Evolutionary conservation across 2,329 filamentous ascomycete genomes (phyloP), one percentile per base, ranked within the genome.

Genomic region (Colletotrichum sp.): DNA sequence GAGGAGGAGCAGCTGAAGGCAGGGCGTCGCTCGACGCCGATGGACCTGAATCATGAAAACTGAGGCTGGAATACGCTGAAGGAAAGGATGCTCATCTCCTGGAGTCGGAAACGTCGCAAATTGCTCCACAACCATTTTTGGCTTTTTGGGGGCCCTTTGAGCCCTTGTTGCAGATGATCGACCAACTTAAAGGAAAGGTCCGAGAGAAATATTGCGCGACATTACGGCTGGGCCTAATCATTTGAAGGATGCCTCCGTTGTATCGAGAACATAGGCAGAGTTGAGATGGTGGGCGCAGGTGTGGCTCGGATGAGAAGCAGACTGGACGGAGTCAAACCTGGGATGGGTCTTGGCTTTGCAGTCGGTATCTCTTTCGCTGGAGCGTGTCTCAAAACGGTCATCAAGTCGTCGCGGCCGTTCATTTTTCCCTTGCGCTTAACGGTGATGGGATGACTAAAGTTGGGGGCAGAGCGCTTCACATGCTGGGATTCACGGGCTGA

Each of bases 221-320:
- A 18, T 18, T 21, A 26, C 26, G 16, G 4, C 64, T 52, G 64
- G 59, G 36, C 12, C 24, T 24, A n/a, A n/a, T n/a, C 16, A 18
- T 43, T 48, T 28, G 39, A 39, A n/a, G 30, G 18, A 36, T 59
- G 43, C 12, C 28, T 36, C 24, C 9, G 8, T 16, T 59, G 52
- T 18, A 16, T 60, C n/a, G 18, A 61, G 28, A 24, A 7, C 18
- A 28, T 28, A 61, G 32, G n/a, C 21, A 60, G 39, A 39, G 43
- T 68, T 59, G 30, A 48, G 28, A 55, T 32, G 65, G 60, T 34
- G 21, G 57, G n/a, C 72, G 34, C 13, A 30, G 57, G 39, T 64
- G 73, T 73, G 59, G 70, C 73, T 75, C 59, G 65, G 74, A 68
- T 66, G 74, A 75, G 64, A 39, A 52, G 57, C 34, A 74, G 26